Evolutionary conservation across 1,139 yeast species (phyloP), one percentile per base, ranked within the genome.

Genomic region (Blastobotrys aristatus): DNA sequence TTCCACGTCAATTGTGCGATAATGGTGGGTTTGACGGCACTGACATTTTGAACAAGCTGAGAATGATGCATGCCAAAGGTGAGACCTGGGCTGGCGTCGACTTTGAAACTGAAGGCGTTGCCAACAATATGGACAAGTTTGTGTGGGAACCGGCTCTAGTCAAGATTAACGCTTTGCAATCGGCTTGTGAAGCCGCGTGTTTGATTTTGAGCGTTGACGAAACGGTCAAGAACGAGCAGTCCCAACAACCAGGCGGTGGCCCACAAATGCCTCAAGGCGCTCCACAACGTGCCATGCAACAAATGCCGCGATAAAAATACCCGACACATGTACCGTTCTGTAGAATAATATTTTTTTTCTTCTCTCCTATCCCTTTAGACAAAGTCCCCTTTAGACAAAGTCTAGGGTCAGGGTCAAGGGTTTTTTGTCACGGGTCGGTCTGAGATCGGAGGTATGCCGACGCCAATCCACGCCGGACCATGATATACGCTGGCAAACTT

Each of bases 71-170:
- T 64, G 95, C 96, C 46, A 85, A 85, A 66, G 97, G 96, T 50
- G 96, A 90, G 60, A 74, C 71, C 44, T 87, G 96, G 90, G 83
- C 76, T 53, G 99, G 99, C 56, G 82, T 92, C 53, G 97, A 92
- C 69, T 90, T 92, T 71, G 86, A 81, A 53, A 77, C 79, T 54
- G 98, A 89, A 64, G 61, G 63, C 11, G 84, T 90, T 53, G 90
- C 92, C 43, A 14, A 37, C 30, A 92, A 89, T 65, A 80, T 89
- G 74, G 82, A 79, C 51, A 79, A 76, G 54, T 92, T 88, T 63
- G 95, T 92, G 52, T 92, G 99, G 99, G 99, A 92, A 68, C 99
- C 99, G 4, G 83, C 97, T 34, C 76, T 92, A 60, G 96, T 92
- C 46, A 92, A 92, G 71, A 79, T 82, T 55, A 94, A 92, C 65